Evolutionary conservation across 106 monocot genomes (phyloP).

Genomic region (Acorus gramineus): DNA sequence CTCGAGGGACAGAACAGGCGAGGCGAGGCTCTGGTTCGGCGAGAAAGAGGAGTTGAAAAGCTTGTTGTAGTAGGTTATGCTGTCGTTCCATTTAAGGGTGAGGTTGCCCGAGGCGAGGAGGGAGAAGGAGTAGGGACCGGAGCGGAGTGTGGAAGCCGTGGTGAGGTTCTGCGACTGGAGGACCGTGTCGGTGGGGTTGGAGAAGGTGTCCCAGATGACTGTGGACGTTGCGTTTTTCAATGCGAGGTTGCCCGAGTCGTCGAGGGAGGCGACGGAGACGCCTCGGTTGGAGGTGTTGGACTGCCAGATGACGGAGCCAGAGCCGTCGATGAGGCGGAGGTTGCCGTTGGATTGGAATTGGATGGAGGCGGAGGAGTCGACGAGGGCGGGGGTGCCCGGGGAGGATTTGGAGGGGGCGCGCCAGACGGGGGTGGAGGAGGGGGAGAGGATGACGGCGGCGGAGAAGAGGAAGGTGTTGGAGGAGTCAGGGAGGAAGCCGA

Average conservation of each 20-base stretch:
- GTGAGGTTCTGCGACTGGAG: background rate
- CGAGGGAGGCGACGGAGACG: constrained; percentile 36
- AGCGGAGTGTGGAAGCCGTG: background rate
- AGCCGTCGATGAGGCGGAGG: constrained; percentile 44
- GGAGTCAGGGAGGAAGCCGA: constrained; percentile 28
- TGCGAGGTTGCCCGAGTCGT: constrained; percentile 46
- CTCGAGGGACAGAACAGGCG: background rate
- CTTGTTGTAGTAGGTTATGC: background rate
- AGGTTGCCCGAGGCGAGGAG: background rate
- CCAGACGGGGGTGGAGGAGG: constrained; percentile 41
- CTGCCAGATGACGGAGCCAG: constrained; percentile 9
- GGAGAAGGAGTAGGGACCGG: background rate
- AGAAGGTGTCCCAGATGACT: constrained; percentile 59
- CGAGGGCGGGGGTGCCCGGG: constrained; percentile 7
- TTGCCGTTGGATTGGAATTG: constrained; percentile 37
- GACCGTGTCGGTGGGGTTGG: background rate
- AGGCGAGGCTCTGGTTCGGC: background rate
- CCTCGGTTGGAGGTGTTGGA: constrained; percentile 10
- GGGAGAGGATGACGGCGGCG: constrained; percentile 12
- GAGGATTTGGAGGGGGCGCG: constrained; percentile 4
- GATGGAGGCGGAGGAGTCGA: constrained; percentile 35
- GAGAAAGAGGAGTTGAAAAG: constrained; percentile 8
- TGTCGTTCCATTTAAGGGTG: background rate
- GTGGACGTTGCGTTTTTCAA: constrained; percentile 21
- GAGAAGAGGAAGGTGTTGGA: constrained; percentile 19